Base-by-base conservation (phyloP, 495 filamentous ascomycete species). In the Hypoxylon lienhwacheense region DNA sequence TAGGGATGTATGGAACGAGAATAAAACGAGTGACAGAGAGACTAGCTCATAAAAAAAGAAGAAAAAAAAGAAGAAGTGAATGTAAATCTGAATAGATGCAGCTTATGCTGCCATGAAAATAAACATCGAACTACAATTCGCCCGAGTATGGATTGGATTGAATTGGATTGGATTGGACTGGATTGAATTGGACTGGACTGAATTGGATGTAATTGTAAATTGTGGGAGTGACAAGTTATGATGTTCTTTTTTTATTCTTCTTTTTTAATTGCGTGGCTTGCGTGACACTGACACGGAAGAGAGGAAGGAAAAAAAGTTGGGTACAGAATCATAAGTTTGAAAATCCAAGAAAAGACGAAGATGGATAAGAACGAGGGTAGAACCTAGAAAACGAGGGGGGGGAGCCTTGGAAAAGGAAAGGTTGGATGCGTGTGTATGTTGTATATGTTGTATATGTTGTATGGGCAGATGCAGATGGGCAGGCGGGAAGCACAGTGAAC, bases 21-120 rank as follows among this genome's bases (percentile, higher is more conserved):
- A 47, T 60, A 56, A 75, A 78, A 75, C 74, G 75, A 78, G 73
- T 70, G 75, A 72, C 71, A 64, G 59, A 57, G 74, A 76, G 74
- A 67, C 74, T 77, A 75, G 73, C 73, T 77, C 74, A 63, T 68
- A 66, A 53, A 70, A 75, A 72, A 12, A n/a, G n/a, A n/a, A n/a
- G n/a, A n/a, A n/a, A n/a, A n/a, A n/a, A n/a, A n/a, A n/a, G n/a
- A n/a, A n/a, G n/a, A n/a, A n/a, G n/a, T 54, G 64, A 53, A 70
- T 70, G n/a, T n/a, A 21, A 41, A 41, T 12, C 48, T 58, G 20
- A 52, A 61, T 55, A 61, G 21, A 54, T 60, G 52, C 50, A 63
- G 48, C 59, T 44, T 70, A 66, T 33, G 61, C 52, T 47, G 55
- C 53, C 52, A 63, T 68, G 55, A 56, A 46, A 53, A 68, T 61